These are phyloP conservation scores for Perkinsus marinus DNA, from an alignment of 169 alveolate genomes.

Conservation along the genomic window DNA sequence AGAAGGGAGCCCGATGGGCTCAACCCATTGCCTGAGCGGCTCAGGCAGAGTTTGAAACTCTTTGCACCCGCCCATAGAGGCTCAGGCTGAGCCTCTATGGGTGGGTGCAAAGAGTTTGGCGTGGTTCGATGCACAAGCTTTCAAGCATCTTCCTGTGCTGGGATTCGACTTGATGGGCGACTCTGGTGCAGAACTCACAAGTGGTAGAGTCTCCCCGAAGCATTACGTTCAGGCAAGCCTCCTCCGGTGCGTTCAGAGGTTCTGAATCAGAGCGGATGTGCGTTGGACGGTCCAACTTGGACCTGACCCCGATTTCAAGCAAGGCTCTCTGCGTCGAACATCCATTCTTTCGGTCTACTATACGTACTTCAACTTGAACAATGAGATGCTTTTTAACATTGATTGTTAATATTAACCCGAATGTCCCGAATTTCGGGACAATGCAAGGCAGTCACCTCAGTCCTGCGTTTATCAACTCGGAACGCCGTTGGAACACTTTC, in stretches of 20 bases:
- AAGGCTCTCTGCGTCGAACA: background rate
- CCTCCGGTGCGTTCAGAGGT: too few relatives aligned
- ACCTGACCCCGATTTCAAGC: background rate
- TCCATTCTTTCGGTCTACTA: background rate
- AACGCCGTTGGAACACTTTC: too few relatives aligned
- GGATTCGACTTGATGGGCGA: background rate
- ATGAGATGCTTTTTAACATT: background rate
- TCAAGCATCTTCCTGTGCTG: background rate
- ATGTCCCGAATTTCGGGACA: too few relatives aligned
- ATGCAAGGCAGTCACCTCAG: too few relatives aligned
- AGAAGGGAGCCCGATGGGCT: background rate
- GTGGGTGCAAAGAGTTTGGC: background rate
- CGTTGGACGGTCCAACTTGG: background rate
- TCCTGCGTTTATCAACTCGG: too few relatives aligned
- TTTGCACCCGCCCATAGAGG: too few relatives aligned
- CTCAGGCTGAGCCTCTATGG: background rate
- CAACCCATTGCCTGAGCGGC: too few relatives aligned
- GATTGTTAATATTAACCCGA: too few relatives aligned
- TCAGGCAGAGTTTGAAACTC: too few relatives aligned
- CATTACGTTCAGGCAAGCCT: background rate
- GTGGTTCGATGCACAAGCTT: background rate
- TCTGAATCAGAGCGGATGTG: background rate
- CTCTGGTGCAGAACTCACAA: background rate
- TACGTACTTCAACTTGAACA: background rate
- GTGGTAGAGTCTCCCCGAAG: background rate